Base-by-base conservation (phyloP, 1,284 basidiomycete genomes). In the Rhodotorula mucilaginosa region DNA sequence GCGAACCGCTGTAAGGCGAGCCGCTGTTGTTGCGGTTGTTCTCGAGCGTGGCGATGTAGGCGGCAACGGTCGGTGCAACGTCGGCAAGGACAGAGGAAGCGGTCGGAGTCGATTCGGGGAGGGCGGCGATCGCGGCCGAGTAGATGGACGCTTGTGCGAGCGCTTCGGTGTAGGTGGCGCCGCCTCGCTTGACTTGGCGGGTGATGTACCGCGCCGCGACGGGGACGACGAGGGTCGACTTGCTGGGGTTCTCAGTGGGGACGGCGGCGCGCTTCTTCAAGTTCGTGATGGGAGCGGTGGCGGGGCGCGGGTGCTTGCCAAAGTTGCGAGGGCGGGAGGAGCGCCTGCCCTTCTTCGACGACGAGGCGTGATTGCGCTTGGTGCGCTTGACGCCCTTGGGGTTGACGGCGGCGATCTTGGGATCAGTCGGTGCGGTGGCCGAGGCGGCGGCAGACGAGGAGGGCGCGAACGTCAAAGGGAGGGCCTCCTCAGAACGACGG, bases 61-160 rank as follows among this genome's bases (percentile, higher is more conserved):
- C 51, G 13, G n/a, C 29, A 5, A n/a, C 23, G 10, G 65, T 47
- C 12, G 60, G 47, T 2, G 34, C n/a, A 23, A 39, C 47, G 1
- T 61, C 58, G 34, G 67, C 59, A 48, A 56, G 15, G 48, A 58
- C 4, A 13, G 39, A 52, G 5, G 64, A 12, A 18, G 62, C 57
- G 15, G 58, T 63, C 6, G 64, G 62, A 10, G 31, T 15, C 16
- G 23, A 8, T 58, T 59, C 61, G 3, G 34, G 60, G 54, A 72
- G 61, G 0, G 71, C 71, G 31, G 71, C 71, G 58, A 72, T 59
- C 18, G 71, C 71, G 26, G 62, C 68, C 3, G 58, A 58, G 65
- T 72, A 72, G 49, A 47, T 61, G 31, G 68, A 64, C 2, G 65
- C 65, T 61, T 72, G 71, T n/a, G 56, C 68, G 47, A 46, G 51